phyloP scores from a whole-genome alignment of 2,329 filamentous ascomycete species.

The Grosmannia huntii region DNA sequence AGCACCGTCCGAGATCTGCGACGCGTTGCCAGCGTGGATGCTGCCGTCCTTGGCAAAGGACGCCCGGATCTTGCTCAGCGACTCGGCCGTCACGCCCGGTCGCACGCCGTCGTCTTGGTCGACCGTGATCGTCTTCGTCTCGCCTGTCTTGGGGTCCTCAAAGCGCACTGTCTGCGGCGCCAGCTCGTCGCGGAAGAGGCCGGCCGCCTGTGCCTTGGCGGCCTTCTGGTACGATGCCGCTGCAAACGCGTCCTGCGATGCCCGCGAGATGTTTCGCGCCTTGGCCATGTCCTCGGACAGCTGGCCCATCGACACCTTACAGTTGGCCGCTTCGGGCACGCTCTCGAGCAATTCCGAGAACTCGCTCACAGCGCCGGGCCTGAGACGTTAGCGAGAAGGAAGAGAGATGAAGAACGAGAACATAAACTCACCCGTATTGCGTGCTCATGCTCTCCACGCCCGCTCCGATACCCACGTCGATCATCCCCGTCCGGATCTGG shows the following conservation, averaged over 20 bases:
- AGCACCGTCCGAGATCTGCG: slow-evolving; percentile 89
- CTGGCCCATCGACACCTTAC: slow-evolving; percentile 94
- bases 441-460: slow-evolving; percentile 94
- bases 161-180: slow-evolving; percentile 73
- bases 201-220: slow-evolving; percentile 65
- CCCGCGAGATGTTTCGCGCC: slow-evolving; percentile 59
- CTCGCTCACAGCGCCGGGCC: slow-evolving; percentile 74
- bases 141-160: slow-evolving; percentile 81
- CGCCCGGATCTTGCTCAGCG: slow-evolving; percentile 77
- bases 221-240: slow-evolving; percentile 91
- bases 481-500: slow-evolving; percentile 82
- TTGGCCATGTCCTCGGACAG: slow-evolving; percentile 92
- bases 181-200: slow-evolving; percentile 91
- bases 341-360: slow-evolving; percentile 82
- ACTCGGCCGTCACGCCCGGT: slow-evolving; percentile 73
- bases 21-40: slow-evolving; percentile 94
- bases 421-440: slow-evolving; percentile 63
- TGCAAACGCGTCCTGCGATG: slow-evolving; percentile 81
- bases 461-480: slow-evolving; percentile 85
- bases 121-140: slow-evolving; percentile 74
- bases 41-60: slow-evolving; percentile 79
- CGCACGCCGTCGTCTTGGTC: slow-evolving; percentile 79
- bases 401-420: not conserved
- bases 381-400: slow-evolving; percentile 18
- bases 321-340: slow-evolving; percentile 76